phyloP scores from a whole-genome alignment of 441 rosid genomes.

The Eruca vesicaria region DNA sequence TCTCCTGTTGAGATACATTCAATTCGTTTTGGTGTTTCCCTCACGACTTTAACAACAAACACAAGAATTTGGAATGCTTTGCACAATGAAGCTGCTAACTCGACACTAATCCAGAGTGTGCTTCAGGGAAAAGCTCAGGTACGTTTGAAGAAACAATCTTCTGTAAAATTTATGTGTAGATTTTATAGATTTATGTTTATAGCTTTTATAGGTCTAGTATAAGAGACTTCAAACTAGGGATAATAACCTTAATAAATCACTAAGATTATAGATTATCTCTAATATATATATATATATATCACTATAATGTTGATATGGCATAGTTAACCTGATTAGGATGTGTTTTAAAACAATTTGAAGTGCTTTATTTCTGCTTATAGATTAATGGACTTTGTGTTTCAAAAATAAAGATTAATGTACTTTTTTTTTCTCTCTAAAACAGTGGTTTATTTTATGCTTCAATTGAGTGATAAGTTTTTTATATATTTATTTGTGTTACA shows the following conservation, averaged over 20 bases:
- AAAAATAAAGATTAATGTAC: too few relatives aligned
- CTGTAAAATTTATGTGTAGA: too few relatives aligned
- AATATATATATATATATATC: too few relatives aligned
- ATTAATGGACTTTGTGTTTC: too few relatives aligned
- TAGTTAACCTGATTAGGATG: too few relatives aligned
- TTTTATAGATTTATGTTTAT: too few relatives aligned
- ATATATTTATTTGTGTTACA: background rate
- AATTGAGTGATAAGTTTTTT: background rate
- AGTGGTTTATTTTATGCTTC: background rate
- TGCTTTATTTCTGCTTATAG: background rate
- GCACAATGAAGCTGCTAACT: constrained; percentile 29
- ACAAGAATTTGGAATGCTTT: constrained; percentile 57
- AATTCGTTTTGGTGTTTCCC: constrained; percentile 30
- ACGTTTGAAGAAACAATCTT: background rate
- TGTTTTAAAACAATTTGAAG: background rate
- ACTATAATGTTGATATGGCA: too few relatives aligned
- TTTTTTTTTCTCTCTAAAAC: background rate
- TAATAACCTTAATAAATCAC: too few relatives aligned
- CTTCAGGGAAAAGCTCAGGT: constrained; percentile 38
- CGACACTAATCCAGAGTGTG: constrained; percentile 37
- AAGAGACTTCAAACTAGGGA: too few relatives aligned
- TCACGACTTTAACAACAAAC: constrained; percentile 45
- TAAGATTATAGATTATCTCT: too few relatives aligned
- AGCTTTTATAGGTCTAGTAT: too few relatives aligned
- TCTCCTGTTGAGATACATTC: background rate